Evolutionary conservation across 2,329 filamentous ascomycete genomes (phyloP), one percentile per base, ranked within the genome.

Genomic region (Berkeleyomyces rouxiae): DNA sequence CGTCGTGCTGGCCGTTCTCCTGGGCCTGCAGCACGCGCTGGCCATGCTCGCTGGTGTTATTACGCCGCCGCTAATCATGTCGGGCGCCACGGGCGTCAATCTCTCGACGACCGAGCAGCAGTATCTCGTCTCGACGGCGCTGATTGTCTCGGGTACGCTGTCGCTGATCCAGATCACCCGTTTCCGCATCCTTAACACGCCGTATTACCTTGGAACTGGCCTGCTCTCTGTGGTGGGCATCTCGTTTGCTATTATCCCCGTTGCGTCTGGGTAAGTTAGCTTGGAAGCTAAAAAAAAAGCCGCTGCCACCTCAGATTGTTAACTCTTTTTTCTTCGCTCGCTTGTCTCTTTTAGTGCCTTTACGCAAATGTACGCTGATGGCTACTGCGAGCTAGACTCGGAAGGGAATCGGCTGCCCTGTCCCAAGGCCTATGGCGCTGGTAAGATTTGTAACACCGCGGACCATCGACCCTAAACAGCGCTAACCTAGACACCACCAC

Each of bases 221-320:
- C 74, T 93, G 33, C 84, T 93, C 64, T 89, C 86, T 0, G 89
- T 90, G 3, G 86, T 90, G 3, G 87, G 86, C 13, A 86, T 89
- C 13, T 88, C 87, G 0, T 92, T 92, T 70, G 79, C 86, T 55
- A 85, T 87, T 65, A 88, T 91, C 65, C 82, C 86, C 3, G 82
- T 90, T 36, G 86, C 87, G 1, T 80, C 79, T 40, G 86, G 87
- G 65, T 66, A 61, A 61, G 65, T 61, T 31, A 0, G 13, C 10
- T 9, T 49, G 46, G 46, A 31, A 16, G 16, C 33, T 2, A 9
- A 9, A 55, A 11, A n/a, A 11, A 37, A 13, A 4, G 33, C 16
- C 33, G 3, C 39, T 10, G 7, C 2, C 7, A 16, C 7, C 4
- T n/a, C 11, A 53, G 11, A 37, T 13, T 39, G 51, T 37, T 55